Percentiles rank a stretch among this genome's conserved stretches.
phyloP scores from a whole-genome alignment of 768 basidiomycete species.

The Ephemerocybe angulata region DNA sequence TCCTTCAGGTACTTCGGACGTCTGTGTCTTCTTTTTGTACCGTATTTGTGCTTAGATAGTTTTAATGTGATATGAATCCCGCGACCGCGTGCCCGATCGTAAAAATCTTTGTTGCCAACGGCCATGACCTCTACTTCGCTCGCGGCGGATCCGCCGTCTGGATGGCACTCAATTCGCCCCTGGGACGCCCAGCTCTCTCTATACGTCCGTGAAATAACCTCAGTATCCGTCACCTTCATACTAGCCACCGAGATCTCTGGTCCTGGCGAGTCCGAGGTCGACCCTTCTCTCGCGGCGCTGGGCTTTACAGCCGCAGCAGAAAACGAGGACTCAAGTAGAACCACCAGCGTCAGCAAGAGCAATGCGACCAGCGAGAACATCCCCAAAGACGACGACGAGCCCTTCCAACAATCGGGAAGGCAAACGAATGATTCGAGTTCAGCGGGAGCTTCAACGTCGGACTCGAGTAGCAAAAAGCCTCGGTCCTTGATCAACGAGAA shows the following conservation, averaged over 20 bases:
- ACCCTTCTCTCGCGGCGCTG: constrained; percentile 41
- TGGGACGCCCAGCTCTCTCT: constrained; percentile 73
- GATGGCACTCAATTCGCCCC: constrained; percentile 73
- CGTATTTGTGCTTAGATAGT: not conserved
- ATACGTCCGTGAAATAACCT: constrained; percentile 75
- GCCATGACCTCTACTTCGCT: not conserved
- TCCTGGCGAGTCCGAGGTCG: constrained; percentile 26
- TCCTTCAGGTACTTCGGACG: not conserved
- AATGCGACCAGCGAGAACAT: not conserved
- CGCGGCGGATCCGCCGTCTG: constrained; percentile 18
- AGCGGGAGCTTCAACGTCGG: constrained; percentile 3
- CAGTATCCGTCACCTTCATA: constrained; percentile 79
- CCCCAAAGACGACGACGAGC: not conserved
- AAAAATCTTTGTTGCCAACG: not conserved
- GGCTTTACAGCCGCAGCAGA: constrained; percentile 35
- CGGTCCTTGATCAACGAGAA: constrained; percentile 57
- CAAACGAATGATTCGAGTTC: not conserved
- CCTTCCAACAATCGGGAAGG: too few species aligned
- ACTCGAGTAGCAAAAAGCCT: constrained; percentile 11
- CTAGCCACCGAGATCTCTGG: constrained; percentile 55
- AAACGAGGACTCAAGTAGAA: constrained; percentile 26
- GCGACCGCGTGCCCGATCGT: constrained; percentile 1
- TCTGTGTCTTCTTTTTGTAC: too few species aligned
- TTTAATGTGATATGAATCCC: not conserved
- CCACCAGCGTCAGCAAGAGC: not conserved